Percentiles rank a stretch among this genome's conserved stretches.
These are phyloP conservation scores for Monascus ruber DNA, from an alignment of 2,329 filamentous ascomycete genomes.

Conservation along the genomic window DNA sequence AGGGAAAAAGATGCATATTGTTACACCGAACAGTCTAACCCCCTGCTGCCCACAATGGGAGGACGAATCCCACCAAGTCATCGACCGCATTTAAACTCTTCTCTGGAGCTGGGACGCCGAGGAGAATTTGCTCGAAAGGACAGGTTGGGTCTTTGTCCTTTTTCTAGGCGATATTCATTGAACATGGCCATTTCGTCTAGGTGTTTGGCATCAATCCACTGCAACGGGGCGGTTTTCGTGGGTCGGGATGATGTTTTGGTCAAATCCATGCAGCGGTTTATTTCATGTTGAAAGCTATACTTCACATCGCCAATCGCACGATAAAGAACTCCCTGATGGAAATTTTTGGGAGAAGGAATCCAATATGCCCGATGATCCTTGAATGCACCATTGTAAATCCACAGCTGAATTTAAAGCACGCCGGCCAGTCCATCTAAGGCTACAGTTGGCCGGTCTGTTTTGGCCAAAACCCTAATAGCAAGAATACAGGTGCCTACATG, in stretches of 20 bases:
- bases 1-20: no score
- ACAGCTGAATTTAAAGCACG: conserved; percentile 16
- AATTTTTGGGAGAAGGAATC: conserved; percentile 7
- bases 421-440: not conserved
- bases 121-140: conserved; percentile 12
- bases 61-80: no score
- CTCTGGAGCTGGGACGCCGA: no score
- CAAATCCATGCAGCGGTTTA: conserved; percentile 18
- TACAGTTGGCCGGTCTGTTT: no score
- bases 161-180: conserved; percentile 9
- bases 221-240: conserved; percentile 14
- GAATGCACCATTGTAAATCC: conserved; percentile 22
- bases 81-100: no score
- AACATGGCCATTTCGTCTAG: conserved; percentile 16
- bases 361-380: conserved; percentile 29
- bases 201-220: conserved; percentile 16
- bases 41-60: no score
- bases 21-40: no score
- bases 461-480: no score
- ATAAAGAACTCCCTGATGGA: conserved; percentile 15
- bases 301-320: conserved; percentile 22
- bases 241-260: conserved; percentile 4
- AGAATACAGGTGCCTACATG: no score
- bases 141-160: conserved; percentile 13
- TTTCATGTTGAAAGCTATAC: conserved; percentile 20